Conservation (phyloP, 306 rosid species). For the Cucurbita maxima region DNA sequence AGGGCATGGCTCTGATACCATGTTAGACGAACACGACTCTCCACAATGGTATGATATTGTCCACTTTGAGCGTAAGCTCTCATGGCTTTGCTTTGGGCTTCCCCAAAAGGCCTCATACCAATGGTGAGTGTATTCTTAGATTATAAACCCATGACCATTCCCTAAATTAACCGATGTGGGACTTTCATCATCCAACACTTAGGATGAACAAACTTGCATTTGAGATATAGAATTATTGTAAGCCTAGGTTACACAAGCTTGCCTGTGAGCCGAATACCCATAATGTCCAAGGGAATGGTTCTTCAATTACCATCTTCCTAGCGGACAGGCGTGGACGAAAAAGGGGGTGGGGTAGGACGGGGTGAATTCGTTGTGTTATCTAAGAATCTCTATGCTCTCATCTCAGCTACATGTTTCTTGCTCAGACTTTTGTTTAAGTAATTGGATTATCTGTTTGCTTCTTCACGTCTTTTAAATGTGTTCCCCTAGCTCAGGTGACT, state of each 20-base stretch:
- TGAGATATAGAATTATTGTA: background rate
- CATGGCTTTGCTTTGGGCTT: too few species aligned
- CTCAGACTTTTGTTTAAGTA: background rate
- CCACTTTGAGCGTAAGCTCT: too few species aligned
- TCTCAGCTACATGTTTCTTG: background rate
- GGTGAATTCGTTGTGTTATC: background rate
- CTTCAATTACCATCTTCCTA: background rate
- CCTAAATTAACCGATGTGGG: too few species aligned
- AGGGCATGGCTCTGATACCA: too few species aligned
- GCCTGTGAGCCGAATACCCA: background rate
- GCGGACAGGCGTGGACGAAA: background rate
- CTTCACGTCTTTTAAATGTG: background rate
- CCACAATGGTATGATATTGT: too few species aligned
- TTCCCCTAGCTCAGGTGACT: slow-evolving; percentile 43
- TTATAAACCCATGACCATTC: too few species aligned
- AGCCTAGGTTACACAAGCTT: background rate
- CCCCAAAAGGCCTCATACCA: too few species aligned
- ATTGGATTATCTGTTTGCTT: background rate
- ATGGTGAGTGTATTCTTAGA: too few species aligned
- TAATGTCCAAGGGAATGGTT: background rate
- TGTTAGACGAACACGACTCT: too few species aligned
- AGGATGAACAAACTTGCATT: background rate
- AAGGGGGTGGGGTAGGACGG: background rate
- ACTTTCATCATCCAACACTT: too few species aligned
- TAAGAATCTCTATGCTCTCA: background rate